Conservation (phyloP, 495 filamentous ascomycete species). For the Xylaria flabelliformis region DNA sequence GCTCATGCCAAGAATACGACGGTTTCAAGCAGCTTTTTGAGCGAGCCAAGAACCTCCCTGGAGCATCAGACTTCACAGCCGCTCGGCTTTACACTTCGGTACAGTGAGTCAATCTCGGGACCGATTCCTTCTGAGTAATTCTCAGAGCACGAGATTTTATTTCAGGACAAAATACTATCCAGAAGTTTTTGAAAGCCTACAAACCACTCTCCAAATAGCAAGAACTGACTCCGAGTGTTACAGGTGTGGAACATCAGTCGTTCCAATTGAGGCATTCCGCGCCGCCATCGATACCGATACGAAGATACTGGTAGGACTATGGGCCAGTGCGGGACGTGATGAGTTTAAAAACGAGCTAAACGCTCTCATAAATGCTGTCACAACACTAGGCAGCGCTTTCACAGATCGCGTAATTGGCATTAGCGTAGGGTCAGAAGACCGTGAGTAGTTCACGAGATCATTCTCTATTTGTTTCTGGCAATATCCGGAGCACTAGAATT, state of each 20-base stretch:
- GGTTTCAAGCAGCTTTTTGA: conserved; percentile 70
- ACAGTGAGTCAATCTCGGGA: conserved; percentile 25
- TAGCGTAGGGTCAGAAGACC: conserved; percentile 80
- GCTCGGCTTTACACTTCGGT: conserved; percentile 55
- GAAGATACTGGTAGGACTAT: conserved; percentile 70
- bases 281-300: conserved; percentile 72
- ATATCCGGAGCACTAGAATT: background rate
- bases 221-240: background rate
- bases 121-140: background rate
- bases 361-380: conserved; percentile 65
- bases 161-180: background rate
- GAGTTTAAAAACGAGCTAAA: conserved; percentile 66
- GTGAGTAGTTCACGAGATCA: background rate
- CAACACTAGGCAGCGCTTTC: conserved; percentile 62
- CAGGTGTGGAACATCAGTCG: conserved; percentile 48
- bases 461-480: background rate
- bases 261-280: conserved; percentile 65
- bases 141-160: background rate
- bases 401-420: conserved; percentile 71
- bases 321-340: conserved; percentile 66
- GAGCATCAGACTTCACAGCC: conserved; percentile 70
- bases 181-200: background rate
- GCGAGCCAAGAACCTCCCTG: conserved; percentile 68
- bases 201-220: background rate
- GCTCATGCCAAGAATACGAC: conserved; percentile 59